Percentiles rank a stretch among this genome's conserved stretches.
phyloP scores from a whole-genome alignment of 257 asterid genomes.

The Anisodus acutangulus region DNA sequence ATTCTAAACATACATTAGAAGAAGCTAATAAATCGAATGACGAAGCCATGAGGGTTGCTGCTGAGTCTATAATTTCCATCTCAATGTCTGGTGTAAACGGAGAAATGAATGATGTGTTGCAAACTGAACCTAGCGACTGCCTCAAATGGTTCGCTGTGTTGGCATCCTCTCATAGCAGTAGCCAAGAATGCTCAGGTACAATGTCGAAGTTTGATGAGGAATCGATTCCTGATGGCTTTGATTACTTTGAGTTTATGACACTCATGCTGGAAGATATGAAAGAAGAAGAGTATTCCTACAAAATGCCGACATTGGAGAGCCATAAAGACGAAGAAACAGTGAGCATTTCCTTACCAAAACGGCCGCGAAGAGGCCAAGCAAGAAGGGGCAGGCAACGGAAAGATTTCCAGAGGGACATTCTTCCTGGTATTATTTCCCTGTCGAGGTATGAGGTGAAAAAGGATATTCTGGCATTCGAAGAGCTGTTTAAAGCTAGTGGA shows the following conservation, averaged over 20 bases:
- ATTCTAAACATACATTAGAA: slow-evolving; percentile 21
- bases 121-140: slow-evolving; percentile 32
- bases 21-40: slow-evolving; percentile 34
- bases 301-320: slow-evolving; percentile 30
- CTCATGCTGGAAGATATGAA: slow-evolving; percentile 57
- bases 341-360: slow-evolving; percentile 32
- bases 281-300: slow-evolving; percentile 38
- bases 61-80: slow-evolving; percentile 68
- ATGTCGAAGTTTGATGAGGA: slow-evolving; percentile 34
- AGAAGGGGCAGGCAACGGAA: slow-evolving; percentile 56
- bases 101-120: slow-evolving; percentile 29
- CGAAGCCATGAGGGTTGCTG: slow-evolving; percentile 59
- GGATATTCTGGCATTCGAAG: slow-evolving; percentile 72
- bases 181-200: slow-evolving; percentile 23
- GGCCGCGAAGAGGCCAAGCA: slow-evolving; percentile 56
- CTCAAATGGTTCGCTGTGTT: slow-evolving; percentile 68
- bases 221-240: slow-evolving; percentile 55
- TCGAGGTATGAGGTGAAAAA: slow-evolving; percentile 67
- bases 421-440: slow-evolving; percentile 65
- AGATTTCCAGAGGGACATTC: slow-evolving; percentile 73
- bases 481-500: slow-evolving; percentile 52
- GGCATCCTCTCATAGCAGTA: slow-evolving; percentile 40
- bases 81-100: slow-evolving; percentile 36
- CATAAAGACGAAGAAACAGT: slow-evolving; percentile 39
- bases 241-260: slow-evolving; percentile 70